phyloP scores from a whole-genome alignment of 306 rosid genomes.

The Luffa acutangula region DNA sequence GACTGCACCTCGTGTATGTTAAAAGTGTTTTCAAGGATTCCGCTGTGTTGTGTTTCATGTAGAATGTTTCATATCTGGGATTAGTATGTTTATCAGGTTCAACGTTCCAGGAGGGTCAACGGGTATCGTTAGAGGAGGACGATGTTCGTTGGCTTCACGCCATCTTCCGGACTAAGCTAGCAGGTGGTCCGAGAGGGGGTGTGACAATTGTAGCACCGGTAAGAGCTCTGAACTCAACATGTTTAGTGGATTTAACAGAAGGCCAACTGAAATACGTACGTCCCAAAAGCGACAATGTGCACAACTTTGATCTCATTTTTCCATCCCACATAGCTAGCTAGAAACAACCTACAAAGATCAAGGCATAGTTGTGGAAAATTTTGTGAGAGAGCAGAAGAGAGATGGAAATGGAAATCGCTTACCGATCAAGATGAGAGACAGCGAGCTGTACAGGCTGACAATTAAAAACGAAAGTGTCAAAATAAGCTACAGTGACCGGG shows the following conservation, averaged over 20 bases:
- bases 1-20: no score
- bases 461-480: neutral
- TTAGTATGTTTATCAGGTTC: no score
- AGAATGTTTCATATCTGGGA: no score
- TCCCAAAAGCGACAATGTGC: neutral
- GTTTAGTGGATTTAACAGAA: neutral
- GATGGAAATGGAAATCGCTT: neutral
- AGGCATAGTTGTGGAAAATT: neutral
- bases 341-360: neutral
- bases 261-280: neutral
- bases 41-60: no score
- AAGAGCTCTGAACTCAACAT: neutral
- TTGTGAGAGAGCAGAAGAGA: neutral
- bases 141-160: no score
- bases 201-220: neutral
- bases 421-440: neutral
- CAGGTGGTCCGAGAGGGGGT: no score
- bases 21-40: no score
- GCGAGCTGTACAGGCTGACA: neutral
- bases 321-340: neutral
- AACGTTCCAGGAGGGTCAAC: no score
- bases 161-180: no score
- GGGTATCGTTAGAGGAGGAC: no score
- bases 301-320: conserved; percentile 1
- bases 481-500: neutral